phyloP scores from a whole-genome alignment of 2,329 filamentous ascomycete genomes.

The Beauveria sp. region DNA sequence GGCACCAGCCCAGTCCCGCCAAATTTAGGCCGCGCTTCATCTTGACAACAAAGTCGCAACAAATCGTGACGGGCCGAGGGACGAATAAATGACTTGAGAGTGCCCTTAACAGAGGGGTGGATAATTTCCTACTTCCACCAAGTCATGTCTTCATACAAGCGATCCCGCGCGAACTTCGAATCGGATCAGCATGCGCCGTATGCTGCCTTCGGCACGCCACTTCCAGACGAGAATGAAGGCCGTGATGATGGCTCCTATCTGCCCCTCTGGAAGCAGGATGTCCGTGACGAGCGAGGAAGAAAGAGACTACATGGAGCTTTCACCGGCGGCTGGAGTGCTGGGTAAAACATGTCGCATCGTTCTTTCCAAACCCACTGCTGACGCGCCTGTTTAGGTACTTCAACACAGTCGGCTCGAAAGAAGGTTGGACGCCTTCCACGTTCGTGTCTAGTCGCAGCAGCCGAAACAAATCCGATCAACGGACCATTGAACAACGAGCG shows the following conservation, averaged over 20 bases:
- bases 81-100: neutral
- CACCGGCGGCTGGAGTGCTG: constrained; percentile 92
- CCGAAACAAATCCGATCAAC: constrained; percentile 56
- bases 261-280: constrained; percentile 97
- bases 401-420: constrained; percentile 96
- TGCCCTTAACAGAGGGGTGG: neutral
- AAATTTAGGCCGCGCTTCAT: neutral
- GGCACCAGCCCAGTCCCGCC: neutral
- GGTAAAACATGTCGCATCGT: constrained; percentile 46
- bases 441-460: constrained; percentile 86
- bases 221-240: constrained; percentile 70
- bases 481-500: constrained; percentile 46
- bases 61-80: neutral
- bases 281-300: constrained; percentile 83
- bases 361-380: neutral
- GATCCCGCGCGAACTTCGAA: constrained; percentile 71
- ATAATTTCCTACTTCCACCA: neutral
- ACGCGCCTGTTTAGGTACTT: constrained; percentile 61
- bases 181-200: constrained; percentile 67
- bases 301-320: constrained; percentile 94
- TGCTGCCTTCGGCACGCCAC: constrained; percentile 73
- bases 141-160: constrained; percentile 60
- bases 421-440: constrained; percentile 89
- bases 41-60: neutral
- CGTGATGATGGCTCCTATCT: constrained; percentile 89